Conservation (phyloP, 2,329 filamentous ascomycete genomes). For the Aureobasidium sp. region DNA sequence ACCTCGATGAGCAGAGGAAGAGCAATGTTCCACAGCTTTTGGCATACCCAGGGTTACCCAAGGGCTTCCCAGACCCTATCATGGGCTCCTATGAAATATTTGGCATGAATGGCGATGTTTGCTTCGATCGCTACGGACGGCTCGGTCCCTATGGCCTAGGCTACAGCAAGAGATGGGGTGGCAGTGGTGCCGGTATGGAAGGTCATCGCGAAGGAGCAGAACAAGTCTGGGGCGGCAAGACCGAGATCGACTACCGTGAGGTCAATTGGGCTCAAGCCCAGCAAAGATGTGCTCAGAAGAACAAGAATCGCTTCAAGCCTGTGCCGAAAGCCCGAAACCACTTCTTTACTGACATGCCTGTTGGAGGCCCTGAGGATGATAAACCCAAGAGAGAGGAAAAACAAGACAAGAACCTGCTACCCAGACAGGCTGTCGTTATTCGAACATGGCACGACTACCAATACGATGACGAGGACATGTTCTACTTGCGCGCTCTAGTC, state of each 20-base stretch:
- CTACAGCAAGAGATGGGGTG: slow-evolving; percentile 71
- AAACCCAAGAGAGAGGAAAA: slow-evolving; percentile 17
- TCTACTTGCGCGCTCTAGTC: slow-evolving; percentile 75
- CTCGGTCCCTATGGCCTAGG: slow-evolving; percentile 86
- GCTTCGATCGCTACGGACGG: slow-evolving; percentile 86
- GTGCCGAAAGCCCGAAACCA: slow-evolving; percentile 29
- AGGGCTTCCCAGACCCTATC: slow-evolving; percentile 76
- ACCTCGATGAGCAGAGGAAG: slow-evolving; percentile 61
- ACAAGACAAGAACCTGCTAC: slow-evolving; percentile 31
- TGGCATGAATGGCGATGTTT: slow-evolving; percentile 73
- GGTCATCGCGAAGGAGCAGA: slow-evolving; percentile 78
- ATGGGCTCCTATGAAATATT: slow-evolving; percentile 83
- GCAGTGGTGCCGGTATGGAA: slow-evolving; percentile 76
- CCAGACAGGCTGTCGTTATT: slow-evolving; percentile 71
- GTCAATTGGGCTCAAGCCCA: slow-evolving; percentile 77
- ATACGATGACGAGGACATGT: slow-evolving; percentile 72
- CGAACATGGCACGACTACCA: slow-evolving; percentile 74
- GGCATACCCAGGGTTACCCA: slow-evolving; percentile 69
- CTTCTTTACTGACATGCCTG: slow-evolving; percentile 35
- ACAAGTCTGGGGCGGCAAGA: slow-evolving; percentile 63
- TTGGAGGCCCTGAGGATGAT: slow-evolving; percentile 23
- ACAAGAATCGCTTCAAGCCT: slow-evolving; percentile 59
- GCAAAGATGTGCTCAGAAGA: slow-evolving; percentile 63
- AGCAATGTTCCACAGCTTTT: slow-evolving; percentile 63
- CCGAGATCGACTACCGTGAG: slow-evolving; percentile 68